These are phyloP conservation scores for Suillus tomentosus DNA, from an alignment of 768 basidiomycete genomes.

Conservation along the genomic window DNA sequence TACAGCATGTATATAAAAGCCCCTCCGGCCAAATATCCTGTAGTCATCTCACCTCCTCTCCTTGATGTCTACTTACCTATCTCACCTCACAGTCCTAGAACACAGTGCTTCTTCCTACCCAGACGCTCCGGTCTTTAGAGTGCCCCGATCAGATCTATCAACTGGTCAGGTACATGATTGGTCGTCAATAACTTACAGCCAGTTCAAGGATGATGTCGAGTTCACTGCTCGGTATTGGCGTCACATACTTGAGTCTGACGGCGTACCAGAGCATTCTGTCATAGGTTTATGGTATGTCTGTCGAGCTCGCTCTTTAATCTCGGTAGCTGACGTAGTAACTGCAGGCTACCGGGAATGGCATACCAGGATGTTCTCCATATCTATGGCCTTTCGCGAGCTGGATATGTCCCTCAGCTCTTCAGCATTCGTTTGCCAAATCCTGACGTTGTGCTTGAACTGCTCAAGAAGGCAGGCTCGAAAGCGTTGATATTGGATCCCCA, in stretches of 20 bases:
- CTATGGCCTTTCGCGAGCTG: constrained; percentile 74
- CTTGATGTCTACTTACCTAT: constrained; percentile 30
- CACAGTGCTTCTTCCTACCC: constrained; percentile 53
- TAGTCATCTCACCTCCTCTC: constrained; percentile 13
- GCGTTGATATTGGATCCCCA: constrained; percentile 67
- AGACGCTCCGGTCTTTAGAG: constrained; percentile 57
- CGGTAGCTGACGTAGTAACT: constrained; percentile 18
- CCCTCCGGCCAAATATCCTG: constrained; percentile 10
- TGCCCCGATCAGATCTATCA: constrained; percentile 50
- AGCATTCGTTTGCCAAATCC: constrained; percentile 77
- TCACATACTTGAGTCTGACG: constrained; percentile 44
- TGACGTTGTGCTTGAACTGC: constrained; percentile 67
- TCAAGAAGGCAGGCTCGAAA: constrained; percentile 59
- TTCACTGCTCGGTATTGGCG: constrained; percentile 66
- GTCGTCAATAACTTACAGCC: constrained; percentile 61
- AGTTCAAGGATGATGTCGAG: constrained; percentile 69
- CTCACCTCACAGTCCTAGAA: constrained; percentile 68
- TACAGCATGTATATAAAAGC: constrained; percentile 36
- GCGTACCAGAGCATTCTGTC: constrained; percentile 56
- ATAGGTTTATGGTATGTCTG: constrained; percentile 71
- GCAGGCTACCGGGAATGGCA: constrained; percentile 72
- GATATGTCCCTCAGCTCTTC: constrained; percentile 77
- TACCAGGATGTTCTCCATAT: constrained; percentile 74
- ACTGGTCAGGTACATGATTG: constrained; percentile 51
- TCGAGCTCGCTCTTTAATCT: constrained; percentile 2